Evolutionary conservation across 2,329 filamentous ascomycete genomes (phyloP).

Genomic region (Phialophora verrucosa): DNA sequence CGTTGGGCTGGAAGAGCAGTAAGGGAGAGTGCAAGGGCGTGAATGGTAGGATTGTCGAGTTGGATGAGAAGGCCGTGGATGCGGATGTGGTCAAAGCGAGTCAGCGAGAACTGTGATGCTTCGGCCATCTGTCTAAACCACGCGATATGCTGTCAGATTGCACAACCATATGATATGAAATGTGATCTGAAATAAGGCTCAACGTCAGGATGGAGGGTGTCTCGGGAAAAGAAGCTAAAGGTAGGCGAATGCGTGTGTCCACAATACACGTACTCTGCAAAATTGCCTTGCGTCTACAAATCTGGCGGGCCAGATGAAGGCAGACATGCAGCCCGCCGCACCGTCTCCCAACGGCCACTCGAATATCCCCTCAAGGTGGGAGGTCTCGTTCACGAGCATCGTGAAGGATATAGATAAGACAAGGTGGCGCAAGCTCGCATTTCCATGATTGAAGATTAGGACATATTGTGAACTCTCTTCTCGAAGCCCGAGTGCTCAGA

Average conservation of each 20-base stretch:
- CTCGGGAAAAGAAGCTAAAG: neutral
- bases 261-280: neutral
- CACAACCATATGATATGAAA: neutral
- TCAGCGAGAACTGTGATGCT: slow-evolving; percentile 71
- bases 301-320: neutral
- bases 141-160: neutral
- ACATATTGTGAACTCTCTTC: neutral
- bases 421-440: neutral
- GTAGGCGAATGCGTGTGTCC: neutral
- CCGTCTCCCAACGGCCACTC: neutral
- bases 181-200: neutral
- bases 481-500: neutral
- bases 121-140: neutral
- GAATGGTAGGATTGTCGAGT: slow-evolving; percentile 53
- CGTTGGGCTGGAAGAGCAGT: slow-evolving; percentile 81
- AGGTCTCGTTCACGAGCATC: neutral
- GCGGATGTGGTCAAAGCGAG: slow-evolving; percentile 70
- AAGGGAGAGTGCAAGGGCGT: slow-evolving; percentile 45
- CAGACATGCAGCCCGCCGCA: neutral
- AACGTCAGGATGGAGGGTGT: neutral
- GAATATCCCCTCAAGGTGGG: neutral
- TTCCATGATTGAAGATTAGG: neutral
- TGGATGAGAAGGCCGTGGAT: slow-evolving; percentile 51
- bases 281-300: neutral
- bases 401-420: neutral